Conservation (phyloP, 2,329 filamentous ascomycete species). For the Colletotrichum spinosum region DNA sequence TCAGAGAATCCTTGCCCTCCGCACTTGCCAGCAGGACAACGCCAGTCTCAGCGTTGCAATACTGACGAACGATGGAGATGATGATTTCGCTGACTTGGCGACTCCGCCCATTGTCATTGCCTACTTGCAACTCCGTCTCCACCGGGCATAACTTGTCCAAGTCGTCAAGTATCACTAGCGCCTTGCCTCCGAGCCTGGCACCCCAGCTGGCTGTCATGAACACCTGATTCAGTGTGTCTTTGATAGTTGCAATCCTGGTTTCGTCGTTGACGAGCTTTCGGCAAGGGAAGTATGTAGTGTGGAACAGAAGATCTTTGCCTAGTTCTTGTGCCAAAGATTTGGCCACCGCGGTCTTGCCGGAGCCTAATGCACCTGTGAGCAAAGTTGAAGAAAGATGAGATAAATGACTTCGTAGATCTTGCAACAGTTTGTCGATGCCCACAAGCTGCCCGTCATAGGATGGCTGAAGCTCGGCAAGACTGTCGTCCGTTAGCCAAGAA, state of each 20-base stretch:
- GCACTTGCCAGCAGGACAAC: conserved; percentile 92
- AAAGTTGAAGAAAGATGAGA: conserved; percentile 90
- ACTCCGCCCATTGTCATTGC: conserved; percentile 92
- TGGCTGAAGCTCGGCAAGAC: conserved; percentile 65
- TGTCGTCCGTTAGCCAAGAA: conserved; percentile 60
- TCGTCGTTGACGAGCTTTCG: conserved; percentile 91
- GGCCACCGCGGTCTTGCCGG: conserved; percentile 87
- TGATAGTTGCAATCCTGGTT: conserved; percentile 88
- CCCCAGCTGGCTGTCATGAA: conserved; percentile 95
- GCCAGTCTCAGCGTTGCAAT: conserved; percentile 81
- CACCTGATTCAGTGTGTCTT: conserved; percentile 84
- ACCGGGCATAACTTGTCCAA: conserved; percentile 92
- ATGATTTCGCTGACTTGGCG: conserved; percentile 92
- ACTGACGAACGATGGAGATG: conserved; percentile 84
- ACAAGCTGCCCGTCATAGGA: conserved; percentile 74
- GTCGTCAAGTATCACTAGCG: conserved; percentile 91
- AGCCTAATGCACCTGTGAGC: conserved; percentile 87
- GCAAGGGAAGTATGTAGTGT: conserved; percentile 88
- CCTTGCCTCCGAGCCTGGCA: conserved; percentile 83
- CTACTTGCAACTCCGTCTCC: conserved; percentile 94
- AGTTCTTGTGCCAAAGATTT: conserved; percentile 81
- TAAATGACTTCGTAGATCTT: conserved; percentile 79
- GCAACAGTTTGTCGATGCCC: conserved; percentile 83
- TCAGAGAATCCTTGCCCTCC: conserved; percentile 91
- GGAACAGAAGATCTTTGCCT: conserved; percentile 78